Percentiles rank a stretch among this genome's conserved stretches.
Conservation (phyloP, 192 early-diverging fungal species). For the Podila epicladia region DNA sequence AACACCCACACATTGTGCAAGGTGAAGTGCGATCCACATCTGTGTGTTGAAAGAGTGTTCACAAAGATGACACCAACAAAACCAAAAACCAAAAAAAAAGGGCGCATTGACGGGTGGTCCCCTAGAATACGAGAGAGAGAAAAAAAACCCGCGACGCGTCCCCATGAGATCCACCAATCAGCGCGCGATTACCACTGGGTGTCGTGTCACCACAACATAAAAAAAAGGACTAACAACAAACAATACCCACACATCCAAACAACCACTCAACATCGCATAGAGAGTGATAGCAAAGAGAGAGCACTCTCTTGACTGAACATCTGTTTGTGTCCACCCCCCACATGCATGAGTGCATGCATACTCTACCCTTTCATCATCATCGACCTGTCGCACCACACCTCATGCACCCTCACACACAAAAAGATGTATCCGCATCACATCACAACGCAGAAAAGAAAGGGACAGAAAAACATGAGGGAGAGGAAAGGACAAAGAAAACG, state of each 20-base stretch:
- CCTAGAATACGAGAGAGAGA: neutral
- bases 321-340: no score
- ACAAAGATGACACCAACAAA: no score
- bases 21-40: neutral
- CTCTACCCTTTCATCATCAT: neutral
- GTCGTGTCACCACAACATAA: constrained; percentile 6
- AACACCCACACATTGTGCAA: neutral
- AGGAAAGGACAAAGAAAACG: no score
- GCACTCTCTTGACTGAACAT: no score
- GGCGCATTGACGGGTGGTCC: no score
- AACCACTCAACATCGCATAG: no score
- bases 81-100: no score
- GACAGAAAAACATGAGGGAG: neutral
- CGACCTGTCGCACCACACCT: constrained; percentile 3
- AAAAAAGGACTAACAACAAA: no score
- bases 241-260: no score
- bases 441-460: neutral
- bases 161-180: neutral
- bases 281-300: no score
- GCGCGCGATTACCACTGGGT: neutral
- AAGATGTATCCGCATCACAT: neutral
- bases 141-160: neutral
- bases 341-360: no score
- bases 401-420: neutral
- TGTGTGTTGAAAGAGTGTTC: neutral